Percentiles rank a stretch among this genome's conserved stretches.
Conservation (phyloP, 2,329 filamentous ascomycete genomes). For the Calonectria pauciramosa region DNA sequence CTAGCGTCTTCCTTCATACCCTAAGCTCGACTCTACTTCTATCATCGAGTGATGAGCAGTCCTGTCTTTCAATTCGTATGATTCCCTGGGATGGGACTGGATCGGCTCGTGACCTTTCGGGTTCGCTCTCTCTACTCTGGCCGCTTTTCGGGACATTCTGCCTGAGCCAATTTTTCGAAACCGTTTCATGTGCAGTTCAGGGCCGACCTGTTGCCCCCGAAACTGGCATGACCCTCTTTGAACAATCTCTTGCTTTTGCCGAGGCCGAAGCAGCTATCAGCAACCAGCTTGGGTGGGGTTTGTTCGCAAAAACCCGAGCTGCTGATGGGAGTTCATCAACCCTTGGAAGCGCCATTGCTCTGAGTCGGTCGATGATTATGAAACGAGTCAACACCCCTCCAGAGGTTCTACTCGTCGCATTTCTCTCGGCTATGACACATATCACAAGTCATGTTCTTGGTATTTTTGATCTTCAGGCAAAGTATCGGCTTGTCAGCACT, state of each 20-base stretch:
- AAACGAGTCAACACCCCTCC: constrained; percentile 88
- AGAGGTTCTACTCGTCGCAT: constrained; percentile 86
- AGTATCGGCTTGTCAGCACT: constrained; percentile 86
- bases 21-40: constrained; percentile 80
- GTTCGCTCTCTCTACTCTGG: constrained; percentile 84
- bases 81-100: constrained; percentile 64
- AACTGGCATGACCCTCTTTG: constrained; percentile 96
- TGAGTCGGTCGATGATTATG: constrained; percentile 77
- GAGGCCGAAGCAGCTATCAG: constrained; percentile 92
- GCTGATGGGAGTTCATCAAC: constrained; percentile 43
- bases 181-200: constrained; percentile 87
- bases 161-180: constrained; percentile 89
- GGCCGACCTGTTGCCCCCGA: constrained; percentile 85
- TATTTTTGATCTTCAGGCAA: constrained; percentile 83
- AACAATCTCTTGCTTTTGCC: constrained; percentile 95
- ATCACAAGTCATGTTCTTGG: constrained; percentile 87
- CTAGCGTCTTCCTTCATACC: constrained; percentile 78
- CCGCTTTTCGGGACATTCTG: constrained; percentile 79
- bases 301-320: constrained; percentile 66
- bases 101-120: constrained; percentile 70
- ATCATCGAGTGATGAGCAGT: constrained; percentile 79
- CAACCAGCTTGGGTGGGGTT: constrained; percentile 80
- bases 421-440: constrained; percentile 92
- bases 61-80: constrained; percentile 84
- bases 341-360: constrained; percentile 56